phyloP scores from a whole-genome alignment of 2,329 filamentous ascomycete species.

The Pyrenochaeta sp. region DNA sequence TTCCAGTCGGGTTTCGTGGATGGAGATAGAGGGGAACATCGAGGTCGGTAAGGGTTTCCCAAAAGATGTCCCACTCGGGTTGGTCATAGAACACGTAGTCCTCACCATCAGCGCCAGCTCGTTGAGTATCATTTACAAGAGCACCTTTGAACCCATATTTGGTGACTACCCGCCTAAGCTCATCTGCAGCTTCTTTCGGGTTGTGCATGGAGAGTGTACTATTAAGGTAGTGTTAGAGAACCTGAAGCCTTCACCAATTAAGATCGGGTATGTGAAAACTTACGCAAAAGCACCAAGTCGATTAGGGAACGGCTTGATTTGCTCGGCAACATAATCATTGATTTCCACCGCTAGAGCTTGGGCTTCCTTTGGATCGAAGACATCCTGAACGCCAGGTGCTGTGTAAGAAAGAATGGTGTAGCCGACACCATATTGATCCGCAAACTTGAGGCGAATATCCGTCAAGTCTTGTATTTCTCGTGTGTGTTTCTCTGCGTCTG shows the following conservation, averaged over 20 bases:
- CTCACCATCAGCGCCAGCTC: slow-evolving; percentile 64
- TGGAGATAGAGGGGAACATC: slow-evolving; percentile 72
- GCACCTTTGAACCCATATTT: slow-evolving; percentile 51
- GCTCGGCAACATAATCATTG: slow-evolving; percentile 56
- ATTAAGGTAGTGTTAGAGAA: not conserved
- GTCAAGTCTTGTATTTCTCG: slow-evolving; percentile 62
- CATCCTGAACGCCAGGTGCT: slow-evolving; percentile 58
- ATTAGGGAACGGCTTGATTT: slow-evolving; percentile 52
- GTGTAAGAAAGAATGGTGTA: slow-evolving; percentile 59
- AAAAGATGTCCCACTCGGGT: slow-evolving; percentile 68
- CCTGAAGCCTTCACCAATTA: too few relatives aligned
- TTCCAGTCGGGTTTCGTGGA: slow-evolving; percentile 61
- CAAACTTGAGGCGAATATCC: slow-evolving; percentile 51
- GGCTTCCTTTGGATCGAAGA: slow-evolving; percentile 54
- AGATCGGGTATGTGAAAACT: not conserved
- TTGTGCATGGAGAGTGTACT: slow-evolving; percentile 56
- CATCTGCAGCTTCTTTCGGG: slow-evolving; percentile 58
- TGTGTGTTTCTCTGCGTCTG: slow-evolving; percentile 65
- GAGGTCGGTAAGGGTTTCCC: slow-evolving; percentile 64
- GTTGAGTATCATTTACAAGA: slow-evolving; percentile 65
- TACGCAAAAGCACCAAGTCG: slow-evolving; percentile 48
- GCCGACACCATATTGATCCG: slow-evolving; percentile 56
- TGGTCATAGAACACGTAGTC: slow-evolving; percentile 71
- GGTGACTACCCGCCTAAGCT: slow-evolving; percentile 62
- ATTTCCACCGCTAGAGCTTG: slow-evolving; percentile 54